Base-by-base conservation (phyloP, 352 stramenopile species). In the Globisporangium heterothallicum region DNA sequence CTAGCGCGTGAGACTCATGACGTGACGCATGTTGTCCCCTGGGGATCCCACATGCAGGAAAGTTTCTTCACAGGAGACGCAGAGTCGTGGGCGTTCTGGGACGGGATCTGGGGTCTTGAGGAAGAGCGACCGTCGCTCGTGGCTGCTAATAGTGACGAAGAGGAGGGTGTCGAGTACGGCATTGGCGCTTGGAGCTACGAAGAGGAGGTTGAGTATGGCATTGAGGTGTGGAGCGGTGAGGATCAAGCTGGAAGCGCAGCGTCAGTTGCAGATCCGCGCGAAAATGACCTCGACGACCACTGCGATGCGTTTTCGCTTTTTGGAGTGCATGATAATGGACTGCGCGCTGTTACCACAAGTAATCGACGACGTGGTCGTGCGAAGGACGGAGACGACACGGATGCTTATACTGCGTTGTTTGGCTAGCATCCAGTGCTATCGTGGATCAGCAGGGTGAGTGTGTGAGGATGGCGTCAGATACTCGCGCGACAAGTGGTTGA, bases 1-100 rank as follows among this genome's bases (percentile, higher is more conserved):
- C 16, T 13, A 13, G 12, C 16, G 9, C 9, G 16, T 36, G 30
- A 36, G 30, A 13, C 12, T 36, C 30, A 36, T 16, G 9, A 36
- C 30, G 30, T 36, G 30, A 13, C 16, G 6, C 30, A 36, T 13
- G 30, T 36, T 13, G 2, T 36, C 12, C 30, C 30, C 30, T 36
- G 30, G 30, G 30, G 16, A 13, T 2, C 9, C 16, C 16, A 8
- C 9, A 8, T 36, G 30, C 30, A 36, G 30, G 30, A 36, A 8
- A 36, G 9, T 36, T 49, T 60, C 4, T 54, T 60, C 29, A 30
- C 36, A 26, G 55, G 49, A 13, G 40, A 56, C 12, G 30, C 42
- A 12, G 40, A 36, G 1, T 44, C 55, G 12, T 61, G 55, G n/a
- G 47, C 29, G 27, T 61, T 61, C 34, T 61, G 55, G 55, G 42